These are phyloP conservation scores for Eimeria sp. DNA, from an alignment of 169 alveolate genomes.

Conservation along the genomic window DNA sequence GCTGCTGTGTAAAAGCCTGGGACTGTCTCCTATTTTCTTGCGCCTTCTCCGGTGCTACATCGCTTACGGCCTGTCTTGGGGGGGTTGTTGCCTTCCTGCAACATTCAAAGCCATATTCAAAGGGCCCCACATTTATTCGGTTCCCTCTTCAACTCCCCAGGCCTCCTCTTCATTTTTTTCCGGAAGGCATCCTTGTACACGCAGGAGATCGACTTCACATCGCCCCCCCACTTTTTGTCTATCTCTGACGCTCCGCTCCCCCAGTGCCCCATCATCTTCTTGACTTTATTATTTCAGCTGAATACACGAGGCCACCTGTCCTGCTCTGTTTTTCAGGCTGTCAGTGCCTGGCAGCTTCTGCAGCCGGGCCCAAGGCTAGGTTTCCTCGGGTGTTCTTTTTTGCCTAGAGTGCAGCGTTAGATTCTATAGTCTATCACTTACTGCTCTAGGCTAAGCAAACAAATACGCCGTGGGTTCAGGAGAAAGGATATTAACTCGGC, in stretches of 20 bases:
- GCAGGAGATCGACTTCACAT: neutral
- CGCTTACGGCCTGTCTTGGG: slow-evolving; percentile 46
- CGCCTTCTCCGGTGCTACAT: neutral
- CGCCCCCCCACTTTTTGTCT: slow-evolving; percentile 43
- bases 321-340: neutral
- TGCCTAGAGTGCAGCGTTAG: neutral
- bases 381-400: neutral
- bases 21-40: neutral
- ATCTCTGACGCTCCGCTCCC: neutral
- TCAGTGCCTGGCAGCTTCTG: neutral
- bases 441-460: neutral
- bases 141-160: slow-evolving; percentile 3
- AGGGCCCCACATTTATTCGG: slow-evolving; percentile 18
- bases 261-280: neutral
- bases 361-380: neutral
- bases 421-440: neutral
- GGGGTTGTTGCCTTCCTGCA: neutral
- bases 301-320: too few relatives aligned
- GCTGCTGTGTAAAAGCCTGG: slow-evolving; percentile 27
- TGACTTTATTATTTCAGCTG: neutral
- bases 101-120: neutral
- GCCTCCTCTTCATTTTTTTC: neutral
- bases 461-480: neutral
- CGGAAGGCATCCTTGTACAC: neutral
- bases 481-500: neutral